phyloP scores from a whole-genome alignment of 2,329 filamentous ascomycete species.

The Aspergillus felis region DNA sequence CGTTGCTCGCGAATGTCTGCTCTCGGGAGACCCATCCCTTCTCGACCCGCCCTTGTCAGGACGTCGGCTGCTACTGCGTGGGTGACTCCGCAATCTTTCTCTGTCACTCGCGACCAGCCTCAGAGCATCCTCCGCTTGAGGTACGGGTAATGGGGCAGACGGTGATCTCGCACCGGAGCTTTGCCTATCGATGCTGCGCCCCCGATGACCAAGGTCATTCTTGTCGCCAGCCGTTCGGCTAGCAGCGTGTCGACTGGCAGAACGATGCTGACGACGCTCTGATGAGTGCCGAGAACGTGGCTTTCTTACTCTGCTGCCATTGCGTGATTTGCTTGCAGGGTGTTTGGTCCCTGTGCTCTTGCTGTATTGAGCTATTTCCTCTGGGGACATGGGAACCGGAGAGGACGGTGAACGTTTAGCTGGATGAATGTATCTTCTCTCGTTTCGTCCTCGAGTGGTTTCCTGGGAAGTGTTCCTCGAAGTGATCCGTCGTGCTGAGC shows the following conservation, averaged over 20 bases:
- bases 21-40: conserved; percentile 47
- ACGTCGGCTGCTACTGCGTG: conserved; percentile 50
- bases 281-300: conserved; percentile 29
- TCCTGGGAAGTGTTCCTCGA: conserved; percentile 64
- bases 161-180: conserved; percentile 65
- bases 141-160: conserved; percentile 75
- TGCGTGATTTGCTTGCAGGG: conserved; percentile 42
- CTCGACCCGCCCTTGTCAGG: conserved; percentile 43
- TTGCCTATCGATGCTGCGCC: conserved; percentile 60
- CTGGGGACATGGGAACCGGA: conserved; percentile 89
- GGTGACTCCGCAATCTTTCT: conserved; percentile 45
- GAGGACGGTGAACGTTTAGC: conserved; percentile 87
- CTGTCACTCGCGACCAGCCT: conserved; percentile 43
- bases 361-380: conserved; percentile 59
- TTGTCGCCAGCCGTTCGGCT: conserved; percentile 31
- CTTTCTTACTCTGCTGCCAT: conserved; percentile 53
- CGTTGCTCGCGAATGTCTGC: conserved; percentile 28
- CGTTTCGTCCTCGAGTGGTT: conserved; percentile 57
- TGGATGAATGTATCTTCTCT: conserved; percentile 65
- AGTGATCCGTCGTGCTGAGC: conserved; percentile 44
- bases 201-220: conserved; percentile 40
- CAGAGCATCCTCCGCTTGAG: conserved; percentile 60
- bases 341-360: conserved; percentile 44
- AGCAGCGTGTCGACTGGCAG: conserved; percentile 41
- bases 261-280: conserved; percentile 32